Percentiles rank a stretch among this genome's conserved stretches.
These are phyloP conservation scores for Ustulina deusta DNA, from an alignment of 2,329 filamentous ascomycete genomes.

Conservation along the genomic window DNA sequence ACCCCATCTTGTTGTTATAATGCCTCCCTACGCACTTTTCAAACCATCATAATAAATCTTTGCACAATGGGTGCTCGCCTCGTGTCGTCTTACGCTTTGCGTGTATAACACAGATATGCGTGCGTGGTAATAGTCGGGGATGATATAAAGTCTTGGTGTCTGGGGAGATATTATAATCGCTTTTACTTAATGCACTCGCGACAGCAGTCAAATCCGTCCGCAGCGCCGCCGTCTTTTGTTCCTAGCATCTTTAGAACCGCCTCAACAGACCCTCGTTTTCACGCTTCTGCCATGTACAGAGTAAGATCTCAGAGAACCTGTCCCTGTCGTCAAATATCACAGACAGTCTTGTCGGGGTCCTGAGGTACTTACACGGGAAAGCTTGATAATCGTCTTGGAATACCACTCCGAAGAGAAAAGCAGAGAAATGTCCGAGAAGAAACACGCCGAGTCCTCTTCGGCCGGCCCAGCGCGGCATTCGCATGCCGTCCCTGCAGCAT, in stretches of 20 bases:
- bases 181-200: conserved; percentile 27
- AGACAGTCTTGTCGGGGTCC: conserved; percentile 14
- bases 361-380: conserved; percentile 13
- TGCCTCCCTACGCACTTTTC: background rate
- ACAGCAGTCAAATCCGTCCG: conserved; percentile 24
- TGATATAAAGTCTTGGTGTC: conserved; percentile 30
- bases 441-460: conserved; percentile 56
- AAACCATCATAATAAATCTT: conserved; percentile 19
- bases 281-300: conserved; percentile 31
- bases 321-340: conserved; percentile 24
- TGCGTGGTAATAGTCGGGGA: conserved; percentile 35
- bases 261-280: conserved; percentile 15
- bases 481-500: conserved; percentile 61
- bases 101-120: conserved; percentile 8
- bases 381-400: conserved; percentile 22
- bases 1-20: conserved; percentile 19
- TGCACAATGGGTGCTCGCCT: conserved; percentile 12
- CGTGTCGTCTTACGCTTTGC: conserved; percentile 24
- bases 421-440: conserved; percentile 59
- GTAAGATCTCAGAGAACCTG: conserved; percentile 21
- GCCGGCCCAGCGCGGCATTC: conserved; percentile 56
- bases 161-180: conserved; percentile 22
- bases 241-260: conserved; percentile 21
- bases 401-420: conserved; percentile 34
- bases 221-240: conserved; percentile 14